Evolutionary conservation across 257 asterid genomes (phyloP), one percentile per base, ranked within the genome.

Genomic region (Fraxinus pennsylvanica): DNA sequence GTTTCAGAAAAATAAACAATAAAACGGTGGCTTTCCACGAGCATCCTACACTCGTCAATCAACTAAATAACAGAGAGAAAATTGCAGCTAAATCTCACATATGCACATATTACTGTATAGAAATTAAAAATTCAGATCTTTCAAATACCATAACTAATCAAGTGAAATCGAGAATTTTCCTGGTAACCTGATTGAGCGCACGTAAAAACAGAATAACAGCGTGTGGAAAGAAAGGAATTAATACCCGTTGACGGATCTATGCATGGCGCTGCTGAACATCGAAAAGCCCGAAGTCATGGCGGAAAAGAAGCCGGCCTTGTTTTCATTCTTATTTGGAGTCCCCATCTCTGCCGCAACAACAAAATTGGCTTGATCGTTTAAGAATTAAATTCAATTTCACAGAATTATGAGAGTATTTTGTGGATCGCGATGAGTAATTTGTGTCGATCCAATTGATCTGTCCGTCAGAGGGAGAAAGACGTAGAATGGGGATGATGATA

Each of bases 171-270:
- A 43, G 52, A 43, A 2, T 43, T 43, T 14, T 15, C 67, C 43
- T 36, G 30, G 29, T 61, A 71, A 69, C 14, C 50, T 4, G 41
- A 76, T 68, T 66, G 27, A 47, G 54, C 15, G 38, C 76, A 74
- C 27, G 36, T n/a, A 65, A 39, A 73, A 41, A n/a, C 21, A 70
- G 54, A n/a, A 22, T 1, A 27, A 2, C 33, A 63, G 35, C 38
- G 21, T 61, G 10, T 29, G 61, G 17, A 38, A 29, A 45, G 21
- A 68, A 61, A 35, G 41, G 1, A 70, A 50, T 75, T 7, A 25
- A 67, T 86, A 93, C 97, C 97, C 97, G 83, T 88, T 90, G 47
- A 90, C 91, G 35, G 97, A 91, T 91, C 88, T 90, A 68, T 87
- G 78, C 89, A 89, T 85, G 73, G 92, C 92, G 79, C 67, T 88